Evolutionary conservation across 495 filamentous ascomycete species (phyloP).

Genomic region (Immersiella caudata): DNA sequence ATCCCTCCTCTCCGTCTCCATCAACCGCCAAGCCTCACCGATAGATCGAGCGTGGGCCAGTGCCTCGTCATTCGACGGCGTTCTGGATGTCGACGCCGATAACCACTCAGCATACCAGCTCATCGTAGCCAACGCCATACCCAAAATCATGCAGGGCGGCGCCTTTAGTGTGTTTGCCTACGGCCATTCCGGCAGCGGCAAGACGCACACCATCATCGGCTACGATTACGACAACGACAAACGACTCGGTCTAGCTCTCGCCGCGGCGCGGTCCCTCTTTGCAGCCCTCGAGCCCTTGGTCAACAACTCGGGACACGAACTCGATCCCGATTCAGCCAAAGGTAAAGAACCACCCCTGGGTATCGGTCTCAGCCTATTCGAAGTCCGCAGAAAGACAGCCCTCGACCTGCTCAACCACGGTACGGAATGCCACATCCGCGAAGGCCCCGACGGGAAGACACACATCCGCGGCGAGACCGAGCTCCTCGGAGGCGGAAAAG

Average conservation of each 20-base stretch:
- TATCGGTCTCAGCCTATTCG: neutral
- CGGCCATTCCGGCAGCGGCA: slow-evolving; percentile 1
- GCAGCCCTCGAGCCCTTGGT: neutral
- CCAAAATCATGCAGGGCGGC: neutral
- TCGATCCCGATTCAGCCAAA: too few relatives aligned
- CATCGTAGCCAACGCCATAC: neutral
- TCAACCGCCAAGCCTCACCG: too few relatives aligned
- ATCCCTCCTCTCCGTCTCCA: too few relatives aligned
- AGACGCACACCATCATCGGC: neutral
- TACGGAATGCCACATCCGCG: neutral
- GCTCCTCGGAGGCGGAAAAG: neutral
- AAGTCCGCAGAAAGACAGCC: neutral
- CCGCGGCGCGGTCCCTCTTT: neutral
- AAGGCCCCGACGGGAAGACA: neutral
- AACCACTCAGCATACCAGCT: neutral
- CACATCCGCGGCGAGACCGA: neutral
- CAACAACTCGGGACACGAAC: too few relatives aligned
- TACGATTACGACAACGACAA: neutral
- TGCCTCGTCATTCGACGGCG: too few relatives aligned
- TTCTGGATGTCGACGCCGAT: too few relatives aligned
- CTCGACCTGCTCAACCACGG: neutral
- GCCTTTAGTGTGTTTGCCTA: neutral
- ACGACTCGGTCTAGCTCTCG: neutral
- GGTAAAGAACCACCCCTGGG: neutral
- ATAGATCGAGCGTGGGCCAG: too few relatives aligned